These are phyloP conservation scores for Dioszegia hungarica DNA, from an alignment of 768 basidiomycete genomes.

Conservation along the genomic window DNA sequence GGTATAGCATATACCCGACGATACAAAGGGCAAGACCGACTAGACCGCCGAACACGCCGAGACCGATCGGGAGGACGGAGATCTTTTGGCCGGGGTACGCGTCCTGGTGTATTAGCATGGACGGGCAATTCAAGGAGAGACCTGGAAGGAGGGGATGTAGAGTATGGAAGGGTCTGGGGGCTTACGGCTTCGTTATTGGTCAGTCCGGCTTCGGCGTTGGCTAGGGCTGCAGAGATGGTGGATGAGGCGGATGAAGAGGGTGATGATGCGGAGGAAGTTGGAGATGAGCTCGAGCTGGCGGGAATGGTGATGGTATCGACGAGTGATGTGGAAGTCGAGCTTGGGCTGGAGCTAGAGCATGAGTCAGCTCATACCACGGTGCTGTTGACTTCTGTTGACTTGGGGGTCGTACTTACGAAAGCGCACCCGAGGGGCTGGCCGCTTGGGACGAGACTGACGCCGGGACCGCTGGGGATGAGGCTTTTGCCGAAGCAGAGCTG, in stretches of 20 bases:
- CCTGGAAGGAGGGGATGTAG: neutral
- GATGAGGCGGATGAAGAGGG: too few relatives aligned
- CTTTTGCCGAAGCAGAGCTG: too few relatives aligned
- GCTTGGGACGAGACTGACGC: too few relatives aligned
- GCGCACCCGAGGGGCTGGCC: too few relatives aligned
- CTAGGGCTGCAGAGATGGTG: neutral
- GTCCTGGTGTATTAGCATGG: constrained; percentile 2
- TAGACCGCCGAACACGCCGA: constrained; percentile 52
- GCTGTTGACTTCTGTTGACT: too few relatives aligned
- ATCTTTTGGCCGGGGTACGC: constrained; percentile 28
- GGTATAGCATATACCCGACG: constrained; percentile 77
- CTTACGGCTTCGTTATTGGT: constrained; percentile 6
- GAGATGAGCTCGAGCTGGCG: neutral
- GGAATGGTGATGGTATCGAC: neutral
- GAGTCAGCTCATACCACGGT: too few relatives aligned
- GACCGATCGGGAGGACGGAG: constrained; percentile 38
- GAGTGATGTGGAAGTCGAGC: too few relatives aligned
- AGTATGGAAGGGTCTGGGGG: neutral
- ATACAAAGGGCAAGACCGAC: constrained; percentile 76
- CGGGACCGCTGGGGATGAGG: too few relatives aligned
- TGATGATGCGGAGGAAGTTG: too few relatives aligned
- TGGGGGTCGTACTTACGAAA: too few relatives aligned
- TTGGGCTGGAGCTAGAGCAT: too few relatives aligned
- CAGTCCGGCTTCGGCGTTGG: neutral
- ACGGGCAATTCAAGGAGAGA: too few relatives aligned